A percentile compares a stretch with the other conserved stretches of the same genome.
Evolutionary conservation across 306 rosid species (phyloP).

Genomic region (Cucurbita pepo): DNA sequence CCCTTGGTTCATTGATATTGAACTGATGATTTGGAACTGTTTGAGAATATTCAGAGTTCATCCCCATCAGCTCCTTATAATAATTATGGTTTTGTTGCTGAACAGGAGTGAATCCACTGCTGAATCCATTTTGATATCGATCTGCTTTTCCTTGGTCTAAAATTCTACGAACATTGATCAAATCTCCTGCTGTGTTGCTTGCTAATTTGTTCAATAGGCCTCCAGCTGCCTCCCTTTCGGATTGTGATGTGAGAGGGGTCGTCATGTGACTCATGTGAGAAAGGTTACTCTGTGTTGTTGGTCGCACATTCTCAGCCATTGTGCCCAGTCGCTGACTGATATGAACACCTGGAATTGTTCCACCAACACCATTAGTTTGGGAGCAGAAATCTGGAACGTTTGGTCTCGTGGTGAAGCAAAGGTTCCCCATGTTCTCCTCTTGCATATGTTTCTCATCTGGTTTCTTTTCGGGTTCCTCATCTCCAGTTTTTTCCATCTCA

Average conservation of each 20-base stretch:
- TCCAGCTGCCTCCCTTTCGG: slow-evolving; percentile 20
- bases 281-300: slow-evolving; percentile 10
- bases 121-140: slow-evolving; percentile 15
- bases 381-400: slow-evolving; percentile 12
- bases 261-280: slow-evolving; percentile 16
- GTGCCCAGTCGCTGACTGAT: slow-evolving; percentile 10
- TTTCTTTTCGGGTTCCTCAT: slow-evolving; percentile 18
- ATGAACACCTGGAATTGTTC: slow-evolving; percentile 15
- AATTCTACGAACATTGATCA: slow-evolving; percentile 5
- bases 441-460: slow-evolving; percentile 26
- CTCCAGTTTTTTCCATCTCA: slow-evolving; percentile 31
- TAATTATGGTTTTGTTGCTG: slow-evolving; percentile 18
- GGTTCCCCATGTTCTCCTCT: slow-evolving; percentile 15
- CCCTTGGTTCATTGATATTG: slow-evolving; percentile 23
- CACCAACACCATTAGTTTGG: slow-evolving; percentile 10
- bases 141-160: slow-evolving; percentile 18
- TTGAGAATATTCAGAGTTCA: slow-evolving; percentile 11
- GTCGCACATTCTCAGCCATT: slow-evolving; percentile 18
- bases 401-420: slow-evolving; percentile 11
- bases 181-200: slow-evolving; percentile 14
- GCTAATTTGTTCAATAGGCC: slow-evolving; percentile 12
- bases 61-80: slow-evolving; percentile 18
- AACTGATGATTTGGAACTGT: slow-evolving; percentile 15
- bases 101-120: slow-evolving; percentile 10
- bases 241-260: slow-evolving; percentile 3